phyloP scores from a whole-genome alignment of 2,329 filamentous ascomycete species.

The Geosmithia flava region DNA sequence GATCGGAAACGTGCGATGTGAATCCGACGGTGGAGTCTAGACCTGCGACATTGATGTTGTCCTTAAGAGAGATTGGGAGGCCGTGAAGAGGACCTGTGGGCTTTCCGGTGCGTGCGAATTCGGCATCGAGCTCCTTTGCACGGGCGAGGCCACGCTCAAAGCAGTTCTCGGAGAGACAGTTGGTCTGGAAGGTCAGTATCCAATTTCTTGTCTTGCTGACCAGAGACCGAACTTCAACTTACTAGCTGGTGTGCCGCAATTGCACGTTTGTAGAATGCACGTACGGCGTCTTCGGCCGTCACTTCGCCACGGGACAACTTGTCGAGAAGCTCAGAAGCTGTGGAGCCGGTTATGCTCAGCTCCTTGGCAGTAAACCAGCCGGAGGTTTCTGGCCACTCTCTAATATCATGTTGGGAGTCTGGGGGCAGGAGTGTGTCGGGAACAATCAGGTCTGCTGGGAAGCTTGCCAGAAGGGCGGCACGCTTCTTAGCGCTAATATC shows the following conservation, averaged over 20 bases:
- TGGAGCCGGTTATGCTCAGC: constrained; percentile 21
- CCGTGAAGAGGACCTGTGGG: constrained; percentile 48
- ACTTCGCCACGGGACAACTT: constrained; percentile 22
- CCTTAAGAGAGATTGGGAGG: constrained; percentile 33
- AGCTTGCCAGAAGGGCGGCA: constrained; percentile 27
- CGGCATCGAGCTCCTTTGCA: constrained; percentile 19
- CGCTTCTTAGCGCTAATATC: constrained; percentile 2
- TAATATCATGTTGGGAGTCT: constrained; percentile 41
- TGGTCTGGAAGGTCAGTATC: constrained; percentile 13
- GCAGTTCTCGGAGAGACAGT: constrained; percentile 40
- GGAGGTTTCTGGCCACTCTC: constrained; percentile 38
- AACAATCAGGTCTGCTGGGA: constrained; percentile 42
- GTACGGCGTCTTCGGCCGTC: constrained; percentile 4
- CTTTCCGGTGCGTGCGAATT: not conserved
- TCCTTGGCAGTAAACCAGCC: constrained; percentile 43
- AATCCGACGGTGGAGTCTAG: constrained; percentile 44
- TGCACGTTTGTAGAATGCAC: constrained; percentile 7
- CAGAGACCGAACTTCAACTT: not conserved
- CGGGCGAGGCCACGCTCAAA: constrained; percentile 38
- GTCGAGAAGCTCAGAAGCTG: constrained; percentile 18
- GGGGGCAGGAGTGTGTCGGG: constrained; percentile 39
- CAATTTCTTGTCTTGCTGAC: not conserved
- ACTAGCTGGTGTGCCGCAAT: constrained; percentile 19
- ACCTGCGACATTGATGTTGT: constrained; percentile 44
- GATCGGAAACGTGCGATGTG: constrained; percentile 39